These are phyloP conservation scores for Tetrahymena elliotti DNA, from an alignment of 73 alveolate species.

Conservation along the genomic window DNA sequence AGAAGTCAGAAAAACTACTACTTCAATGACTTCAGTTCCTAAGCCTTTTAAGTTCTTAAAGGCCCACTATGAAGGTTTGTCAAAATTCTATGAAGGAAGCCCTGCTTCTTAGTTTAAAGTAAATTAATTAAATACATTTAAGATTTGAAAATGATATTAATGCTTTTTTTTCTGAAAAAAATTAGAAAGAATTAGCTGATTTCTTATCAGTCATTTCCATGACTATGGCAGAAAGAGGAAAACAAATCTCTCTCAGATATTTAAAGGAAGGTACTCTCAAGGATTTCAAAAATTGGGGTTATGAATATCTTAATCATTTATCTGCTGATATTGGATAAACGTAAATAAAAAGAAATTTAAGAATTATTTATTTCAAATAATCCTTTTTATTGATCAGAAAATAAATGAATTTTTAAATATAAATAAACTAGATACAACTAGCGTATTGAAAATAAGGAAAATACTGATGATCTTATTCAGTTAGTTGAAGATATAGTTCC, in stretches of 20 bases:
- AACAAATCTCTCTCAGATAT: conserved; percentile 45
- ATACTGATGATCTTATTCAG: conserved; percentile 56
- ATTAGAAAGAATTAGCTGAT: conserved; percentile 62
- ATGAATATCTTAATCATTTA: conserved; percentile 81
- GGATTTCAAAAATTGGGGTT: conserved; percentile 90
- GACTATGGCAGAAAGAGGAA: conserved; percentile 79
- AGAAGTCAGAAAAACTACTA: conserved; percentile 85
- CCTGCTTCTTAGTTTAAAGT: conserved; percentile 60
- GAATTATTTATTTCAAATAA: neutral
- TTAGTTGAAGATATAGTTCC: conserved; percentile 86
- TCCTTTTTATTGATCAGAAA: neutral
- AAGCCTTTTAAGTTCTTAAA: conserved; percentile 88
- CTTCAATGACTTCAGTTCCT: conserved; percentile 97
- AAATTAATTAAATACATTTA: neutral
- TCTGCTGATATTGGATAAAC: conserved; percentile 78
- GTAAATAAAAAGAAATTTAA: neutral
- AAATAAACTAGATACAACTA: conserved; percentile 43
- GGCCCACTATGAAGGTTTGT: conserved; percentile 59
- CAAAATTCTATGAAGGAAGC: conserved; percentile 47
- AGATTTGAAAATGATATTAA: neutral
- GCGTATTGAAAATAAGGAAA: conserved; percentile 63
- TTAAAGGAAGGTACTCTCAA: conserved; percentile 74
- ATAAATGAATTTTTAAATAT: neutral
- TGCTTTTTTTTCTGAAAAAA: conserved; percentile 6
- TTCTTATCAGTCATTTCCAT: conserved; percentile 83